Evolutionary conservation across 2,329 filamentous ascomycete species (phyloP).

Genomic region (Aspergillus pseudotamarii): DNA sequence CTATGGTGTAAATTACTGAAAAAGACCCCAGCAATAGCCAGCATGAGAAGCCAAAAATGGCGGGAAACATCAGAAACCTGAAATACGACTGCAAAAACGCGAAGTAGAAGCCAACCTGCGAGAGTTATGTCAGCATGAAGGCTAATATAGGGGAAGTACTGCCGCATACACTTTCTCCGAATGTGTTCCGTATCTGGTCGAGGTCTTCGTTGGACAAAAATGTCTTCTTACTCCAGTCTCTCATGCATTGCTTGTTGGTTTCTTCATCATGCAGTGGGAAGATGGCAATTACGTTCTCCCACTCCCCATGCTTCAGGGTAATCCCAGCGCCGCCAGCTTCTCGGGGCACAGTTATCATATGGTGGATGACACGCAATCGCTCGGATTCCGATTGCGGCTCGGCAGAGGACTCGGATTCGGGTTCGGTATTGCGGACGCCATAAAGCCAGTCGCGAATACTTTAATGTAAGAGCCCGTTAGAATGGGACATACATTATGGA

Average conservation of each 20-base stretch:
- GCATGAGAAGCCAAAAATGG: constrained; percentile 74
- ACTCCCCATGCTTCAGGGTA: constrained; percentile 68
- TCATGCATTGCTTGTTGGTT: constrained; percentile 78
- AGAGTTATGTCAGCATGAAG: constrained; percentile 2
- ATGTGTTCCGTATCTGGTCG: constrained; percentile 73
- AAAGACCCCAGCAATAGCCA: constrained; percentile 85
- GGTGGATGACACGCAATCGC: constrained; percentile 80
- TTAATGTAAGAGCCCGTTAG: neutral
- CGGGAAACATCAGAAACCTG: constrained; percentile 78
- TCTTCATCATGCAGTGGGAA: constrained; percentile 79
- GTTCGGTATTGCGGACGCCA: constrained; percentile 77
- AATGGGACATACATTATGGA: neutral
- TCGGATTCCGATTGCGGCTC: constrained; percentile 89
- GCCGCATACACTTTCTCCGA: constrained; percentile 63
- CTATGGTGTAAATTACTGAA: constrained; percentile 78
- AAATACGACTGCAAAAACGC: constrained; percentile 96
- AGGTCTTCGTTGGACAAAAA: constrained; percentile 64
- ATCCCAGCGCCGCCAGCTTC: constrained; percentile 80
- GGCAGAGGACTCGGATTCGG: constrained; percentile 70
- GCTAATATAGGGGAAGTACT: neutral
- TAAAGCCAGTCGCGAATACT: constrained; percentile 95
- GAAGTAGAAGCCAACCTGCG: constrained; percentile 87
- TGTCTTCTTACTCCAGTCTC: constrained; percentile 66
- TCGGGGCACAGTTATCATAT: constrained; percentile 74
- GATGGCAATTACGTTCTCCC: constrained; percentile 72